Conservation (phyloP, 805 yeast genomes). For the Saccharomycopsis selenospora region DNA sequence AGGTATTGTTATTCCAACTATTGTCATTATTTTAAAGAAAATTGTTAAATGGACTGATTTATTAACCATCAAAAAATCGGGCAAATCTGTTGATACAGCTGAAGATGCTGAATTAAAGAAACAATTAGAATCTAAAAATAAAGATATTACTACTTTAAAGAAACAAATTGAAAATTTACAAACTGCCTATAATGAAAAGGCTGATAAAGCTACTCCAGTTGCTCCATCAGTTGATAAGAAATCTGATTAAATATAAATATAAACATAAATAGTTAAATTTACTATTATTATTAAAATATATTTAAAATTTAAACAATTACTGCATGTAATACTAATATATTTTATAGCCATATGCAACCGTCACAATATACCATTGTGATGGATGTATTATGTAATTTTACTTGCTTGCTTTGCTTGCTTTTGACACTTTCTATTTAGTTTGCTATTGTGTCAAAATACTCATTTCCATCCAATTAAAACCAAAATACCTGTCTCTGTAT, state of each 20-base stretch:
- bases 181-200: slow-evolving; percentile 39
- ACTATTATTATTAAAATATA: too few species aligned
- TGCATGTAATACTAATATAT: too few species aligned
- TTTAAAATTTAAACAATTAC: too few species aligned
- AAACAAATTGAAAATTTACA: slow-evolving; percentile 48
- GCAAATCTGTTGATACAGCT: slow-evolving; percentile 18
- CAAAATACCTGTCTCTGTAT: too few species aligned
- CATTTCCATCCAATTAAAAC: too few species aligned
- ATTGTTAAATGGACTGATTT: slow-evolving; percentile 41
- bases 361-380: too few species aligned
- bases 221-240: background rate
- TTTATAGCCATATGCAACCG: too few species aligned
- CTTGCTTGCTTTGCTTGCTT: too few species aligned
- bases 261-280: too few species aligned
- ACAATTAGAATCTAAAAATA: slow-evolving; percentile 34
- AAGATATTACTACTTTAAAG: slow-evolving; percentile 40
- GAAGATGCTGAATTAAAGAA: slow-evolving; percentile 19
- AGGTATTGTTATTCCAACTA: slow-evolving; percentile 46
- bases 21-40: slow-evolving; percentile 44
- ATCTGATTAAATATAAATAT: background rate
- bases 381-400: too few species aligned
- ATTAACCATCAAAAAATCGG: slow-evolving; percentile 21
- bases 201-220: slow-evolving; percentile 23
- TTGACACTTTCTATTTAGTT: too few species aligned
- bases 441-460: too few species aligned